Conservation (phyloP, 129 eudicot genomes). For the Flaveria bidentis region DNA sequence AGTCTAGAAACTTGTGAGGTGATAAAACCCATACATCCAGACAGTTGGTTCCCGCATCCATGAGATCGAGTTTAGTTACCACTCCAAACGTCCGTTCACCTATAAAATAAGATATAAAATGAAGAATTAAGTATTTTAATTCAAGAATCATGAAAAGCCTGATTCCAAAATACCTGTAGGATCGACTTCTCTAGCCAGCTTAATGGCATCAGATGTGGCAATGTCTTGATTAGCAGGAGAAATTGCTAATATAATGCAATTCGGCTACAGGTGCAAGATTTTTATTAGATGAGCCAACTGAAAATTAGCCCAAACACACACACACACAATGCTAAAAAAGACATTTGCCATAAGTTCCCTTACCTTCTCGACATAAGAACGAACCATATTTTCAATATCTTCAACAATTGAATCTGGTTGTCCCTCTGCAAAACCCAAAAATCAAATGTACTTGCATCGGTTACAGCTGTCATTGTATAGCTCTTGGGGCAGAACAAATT, state of each 20-base stretch:
- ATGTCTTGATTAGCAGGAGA: slow-evolving; percentile 99
- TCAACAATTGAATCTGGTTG: slow-evolving; percentile 87
- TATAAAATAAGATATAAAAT: slow-evolving; percentile 28
- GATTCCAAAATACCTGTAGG: slow-evolving; percentile 65
- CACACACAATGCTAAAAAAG: not conserved
- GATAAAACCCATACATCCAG: slow-evolving; percentile 65
- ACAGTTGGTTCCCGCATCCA: slow-evolving; percentile 93
- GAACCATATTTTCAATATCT: slow-evolving; percentile 98
- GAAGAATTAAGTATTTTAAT: slow-evolving; percentile 7
- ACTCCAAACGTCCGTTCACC: slow-evolving; percentile 99
- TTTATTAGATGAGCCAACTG: slow-evolving; percentile 16
- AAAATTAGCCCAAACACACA: not conserved
- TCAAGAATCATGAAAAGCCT: slow-evolving; percentile 16
- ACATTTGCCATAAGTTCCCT: slow-evolving; percentile 3
- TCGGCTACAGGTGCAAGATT: slow-evolving; percentile 59
- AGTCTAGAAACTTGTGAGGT: slow-evolving; percentile 14
- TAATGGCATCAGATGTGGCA: slow-evolving; percentile 99
- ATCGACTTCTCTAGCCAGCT: slow-evolving; percentile 98
- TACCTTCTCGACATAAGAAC: slow-evolving; percentile 96
- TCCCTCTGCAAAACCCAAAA: slow-evolving; percentile 70
- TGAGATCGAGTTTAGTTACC: slow-evolving; percentile 94
- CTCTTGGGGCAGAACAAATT: slow-evolving; percentile 10
- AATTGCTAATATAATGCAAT: slow-evolving; percentile 96
- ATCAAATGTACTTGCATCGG: slow-evolving; percentile 26
- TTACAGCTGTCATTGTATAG: slow-evolving; percentile 14